phyloP scores from a whole-genome alignment of 2,329 filamentous ascomycete genomes.

The Aspergillus flavus region DNA sequence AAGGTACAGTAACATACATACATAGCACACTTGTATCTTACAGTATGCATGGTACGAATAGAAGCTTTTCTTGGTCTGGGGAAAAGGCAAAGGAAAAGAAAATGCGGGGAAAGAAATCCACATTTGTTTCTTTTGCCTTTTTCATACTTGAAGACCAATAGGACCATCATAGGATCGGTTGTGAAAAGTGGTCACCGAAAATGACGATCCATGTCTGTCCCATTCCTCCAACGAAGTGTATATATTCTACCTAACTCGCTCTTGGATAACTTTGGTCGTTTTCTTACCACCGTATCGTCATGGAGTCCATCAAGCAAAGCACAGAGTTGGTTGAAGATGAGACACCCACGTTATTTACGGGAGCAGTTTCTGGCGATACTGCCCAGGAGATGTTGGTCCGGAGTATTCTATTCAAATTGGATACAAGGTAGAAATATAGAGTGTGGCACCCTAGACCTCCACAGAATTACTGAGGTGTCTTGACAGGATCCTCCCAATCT shows the following conservation, averaged over 20 bases:
- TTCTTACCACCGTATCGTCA: constrained; percentile 6
- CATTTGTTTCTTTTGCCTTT: not conserved
- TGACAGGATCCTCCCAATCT: constrained; percentile 60
- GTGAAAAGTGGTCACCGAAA: constrained; percentile 6
- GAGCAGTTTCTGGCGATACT: constrained; percentile 16
- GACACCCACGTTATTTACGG: constrained; percentile 16
- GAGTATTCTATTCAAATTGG: constrained; percentile 56
- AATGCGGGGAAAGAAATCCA: constrained; percentile 11
- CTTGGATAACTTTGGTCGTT: not conserved
- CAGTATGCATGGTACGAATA: not conserved
- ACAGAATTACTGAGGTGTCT: not conserved
- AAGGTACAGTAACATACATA: not conserved
- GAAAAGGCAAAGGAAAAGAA: not conserved
- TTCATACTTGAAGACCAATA: not conserved
- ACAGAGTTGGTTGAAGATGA: constrained; percentile 27
- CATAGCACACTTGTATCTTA: not conserved
- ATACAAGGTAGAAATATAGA: constrained; percentile 47
- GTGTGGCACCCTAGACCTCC: not conserved
- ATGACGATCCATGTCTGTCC: not conserved
- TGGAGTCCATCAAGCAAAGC: constrained; percentile 23
- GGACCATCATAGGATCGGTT: constrained; percentile 1
- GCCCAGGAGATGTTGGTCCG: constrained; percentile 40
- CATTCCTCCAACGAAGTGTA: not conserved
- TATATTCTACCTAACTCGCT: not conserved
- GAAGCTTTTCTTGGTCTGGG: constrained; percentile 12